These are phyloP conservation scores for Apophysomyces trapeziformis DNA, from an alignment of 371 early-diverging fungal genomes.

Conservation along the genomic window DNA sequence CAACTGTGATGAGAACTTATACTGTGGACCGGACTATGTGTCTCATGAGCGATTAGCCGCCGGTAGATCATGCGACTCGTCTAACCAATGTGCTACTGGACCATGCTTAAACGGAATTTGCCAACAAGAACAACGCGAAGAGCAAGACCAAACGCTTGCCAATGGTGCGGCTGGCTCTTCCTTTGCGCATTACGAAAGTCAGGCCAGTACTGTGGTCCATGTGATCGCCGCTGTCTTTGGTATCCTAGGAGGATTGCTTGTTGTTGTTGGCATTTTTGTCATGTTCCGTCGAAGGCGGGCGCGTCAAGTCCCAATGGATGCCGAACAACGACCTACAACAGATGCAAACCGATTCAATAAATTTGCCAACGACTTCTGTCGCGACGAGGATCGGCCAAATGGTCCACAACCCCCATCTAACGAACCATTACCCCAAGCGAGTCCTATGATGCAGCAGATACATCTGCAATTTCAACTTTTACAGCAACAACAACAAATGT, in stretches of 20 bases:
- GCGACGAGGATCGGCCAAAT: background rate
- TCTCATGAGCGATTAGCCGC: conserved; percentile 9
- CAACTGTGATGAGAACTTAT: background rate
- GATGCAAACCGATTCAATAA: background rate
- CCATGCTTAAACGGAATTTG: conserved; percentile 6
- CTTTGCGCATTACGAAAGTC: conserved; percentile 14
- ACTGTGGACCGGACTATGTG: background rate
- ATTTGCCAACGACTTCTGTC: conserved; percentile 1
- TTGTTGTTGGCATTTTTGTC: conserved; percentile 20
- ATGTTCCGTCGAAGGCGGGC: conserved; percentile 22
- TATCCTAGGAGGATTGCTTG: conserved; percentile 15
- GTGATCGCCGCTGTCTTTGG: conserved; percentile 30
- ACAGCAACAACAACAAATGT: conserved; percentile 1
- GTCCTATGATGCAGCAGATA: conserved; percentile 5
- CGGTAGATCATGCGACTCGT: background rate
- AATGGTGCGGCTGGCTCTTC: background rate
- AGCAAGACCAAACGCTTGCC: background rate
- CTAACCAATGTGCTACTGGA: conserved; percentile 1
- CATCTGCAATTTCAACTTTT: conserved; percentile 2
- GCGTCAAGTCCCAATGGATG: conserved; percentile 14
- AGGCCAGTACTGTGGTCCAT: conserved; percentile 25
- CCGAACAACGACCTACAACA: conserved; percentile 6
- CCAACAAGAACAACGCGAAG: background rate
- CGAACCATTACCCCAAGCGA: background rate
- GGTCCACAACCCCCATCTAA: background rate